Evolutionary conservation across 2,329 filamentous ascomycete genomes (phyloP), one percentile per base, ranked within the genome.

Genomic region (Diaporthe eres): DNA sequence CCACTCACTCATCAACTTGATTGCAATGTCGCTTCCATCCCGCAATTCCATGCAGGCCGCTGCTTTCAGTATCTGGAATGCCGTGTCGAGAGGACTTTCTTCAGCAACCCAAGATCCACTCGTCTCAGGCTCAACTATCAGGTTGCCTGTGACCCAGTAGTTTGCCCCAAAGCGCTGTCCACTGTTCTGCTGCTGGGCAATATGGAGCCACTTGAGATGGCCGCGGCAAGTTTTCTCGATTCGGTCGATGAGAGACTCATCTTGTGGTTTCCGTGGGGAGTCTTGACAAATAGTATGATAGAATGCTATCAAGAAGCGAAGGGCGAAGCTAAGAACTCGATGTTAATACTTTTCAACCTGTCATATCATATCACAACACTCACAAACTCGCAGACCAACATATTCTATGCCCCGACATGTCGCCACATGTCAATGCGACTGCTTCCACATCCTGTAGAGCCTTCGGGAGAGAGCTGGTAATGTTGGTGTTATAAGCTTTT

Each of bases 371-470:
- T 25, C 25, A 25, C 25, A 25, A 25, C 25, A 25, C 77, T 71
- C 55, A 79, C 77, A 76, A 79, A 31, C 77, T 77, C 9, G 74
- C 70, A 4, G 75, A 77, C 19, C 58, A 63, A 17, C 51, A 65
- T 31, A 79, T 42, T 13, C 65, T 68, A 31, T 79, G 78, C 15
- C 58, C 60, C 8, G 74, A 70, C 47, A 78, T 75, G n/a, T 78
- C 75, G 8, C 78, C 78, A 25, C 77, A 78, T 25, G 58, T 61
- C 22, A 61, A 17, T 2, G 58, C 58, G n/a, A 61, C 22, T 42
- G 58, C 22, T 2, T 15, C 2, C 2, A 61, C 37, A 22, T 31
- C 31, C 3, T 31, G 31, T 31, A 25, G 25, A 25, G 25, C 25
- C 25, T 25, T 25, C 25, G 25, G 25, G 25, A 25, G 25, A 25